A percentile compares a stretch with the other conserved stretches of the same genome.
Evolutionary conservation across 2,329 filamentous ascomycete species (phyloP).

Genomic region (Diaporthe velutina): DNA sequence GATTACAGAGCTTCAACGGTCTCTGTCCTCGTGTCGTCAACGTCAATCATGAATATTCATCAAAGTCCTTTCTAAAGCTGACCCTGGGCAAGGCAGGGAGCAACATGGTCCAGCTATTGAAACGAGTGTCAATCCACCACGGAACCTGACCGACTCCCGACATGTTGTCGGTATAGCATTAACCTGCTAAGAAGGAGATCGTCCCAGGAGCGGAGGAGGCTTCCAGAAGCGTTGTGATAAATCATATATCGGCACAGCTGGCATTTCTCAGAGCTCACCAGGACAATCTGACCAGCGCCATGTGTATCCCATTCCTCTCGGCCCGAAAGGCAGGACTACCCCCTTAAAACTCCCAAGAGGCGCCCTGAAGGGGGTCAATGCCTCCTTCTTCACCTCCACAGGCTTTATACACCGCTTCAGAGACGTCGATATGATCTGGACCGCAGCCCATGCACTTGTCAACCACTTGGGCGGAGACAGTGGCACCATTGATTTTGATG

Average conservation of each 20-base stretch:
- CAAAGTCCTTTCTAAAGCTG: background rate
- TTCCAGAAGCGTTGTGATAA: background rate
- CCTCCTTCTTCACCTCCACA: background rate
- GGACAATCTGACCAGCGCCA: background rate
- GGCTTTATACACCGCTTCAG: conserved; percentile 27
- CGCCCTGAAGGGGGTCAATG: background rate
- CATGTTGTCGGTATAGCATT: background rate
- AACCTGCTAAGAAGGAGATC: background rate
- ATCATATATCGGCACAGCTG: background rate
- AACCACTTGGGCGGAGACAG: conserved; percentile 39
- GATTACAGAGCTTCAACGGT: too few species aligned
- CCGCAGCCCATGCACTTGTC: conserved; percentile 40
- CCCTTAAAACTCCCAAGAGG: conserved; percentile 8
- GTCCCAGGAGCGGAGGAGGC: background rate
- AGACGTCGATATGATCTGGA: conserved; percentile 28
- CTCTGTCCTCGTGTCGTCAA: background rate
- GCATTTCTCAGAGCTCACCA: background rate
- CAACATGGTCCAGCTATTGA: background rate
- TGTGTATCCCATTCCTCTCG: too few species aligned
- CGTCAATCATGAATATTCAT: background rate
- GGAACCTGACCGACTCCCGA: background rate
- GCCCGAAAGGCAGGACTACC: background rate
- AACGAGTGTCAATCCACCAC: background rate
- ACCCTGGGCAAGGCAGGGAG: background rate
- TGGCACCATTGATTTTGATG: conserved; percentile 44